These are phyloP conservation scores for Aleurites moluccanus DNA, from an alignment of 441 rosid genomes.

Conservation along the genomic window DNA sequence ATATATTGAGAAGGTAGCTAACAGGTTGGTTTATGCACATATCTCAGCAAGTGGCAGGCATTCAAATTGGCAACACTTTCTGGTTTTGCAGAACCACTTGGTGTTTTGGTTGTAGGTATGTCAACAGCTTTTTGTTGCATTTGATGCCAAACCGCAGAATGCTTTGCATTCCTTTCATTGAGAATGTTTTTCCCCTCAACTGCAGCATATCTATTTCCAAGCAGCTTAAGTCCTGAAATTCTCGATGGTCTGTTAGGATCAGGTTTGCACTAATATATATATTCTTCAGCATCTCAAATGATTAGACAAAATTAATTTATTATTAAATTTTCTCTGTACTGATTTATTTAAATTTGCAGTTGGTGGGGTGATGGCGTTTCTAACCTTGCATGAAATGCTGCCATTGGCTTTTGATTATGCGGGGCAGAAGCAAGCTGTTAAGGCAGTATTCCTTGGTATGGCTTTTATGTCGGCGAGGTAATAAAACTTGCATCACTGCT, in stretches of 20 bases:
- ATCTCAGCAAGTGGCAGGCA: conserved; percentile 98
- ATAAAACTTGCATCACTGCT: conserved; percentile 1
- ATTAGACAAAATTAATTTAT: conserved; percentile 4
- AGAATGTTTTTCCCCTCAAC: conserved; percentile 14
- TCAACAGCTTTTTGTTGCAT: conserved; percentile 3
- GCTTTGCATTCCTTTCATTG: neutral
- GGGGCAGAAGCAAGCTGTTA: conserved; percentile 97
- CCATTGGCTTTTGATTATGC: conserved; percentile 99
- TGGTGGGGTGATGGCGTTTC: conserved; percentile 99
- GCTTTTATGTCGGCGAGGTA: conserved; percentile 99
- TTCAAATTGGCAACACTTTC: conserved; percentile 95
- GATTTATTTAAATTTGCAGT: conserved; percentile 45
- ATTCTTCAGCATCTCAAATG: conserved; percentile 10
- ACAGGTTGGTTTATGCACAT: conserved; percentile 22
- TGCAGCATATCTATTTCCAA: conserved; percentile 95
- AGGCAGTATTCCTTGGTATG: conserved; percentile 97
- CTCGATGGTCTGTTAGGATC: conserved; percentile 94
- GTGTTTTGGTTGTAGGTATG: conserved; percentile 91
- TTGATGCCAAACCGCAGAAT: neutral
- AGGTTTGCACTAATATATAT: conserved; percentile 42
- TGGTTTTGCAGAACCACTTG: conserved; percentile 97
- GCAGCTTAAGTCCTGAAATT: conserved; percentile 89
- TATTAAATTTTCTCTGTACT: neutral
- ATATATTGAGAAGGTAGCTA: conserved; percentile 7
- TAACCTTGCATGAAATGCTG: conserved; percentile 97